Evolutionary conservation across 345 rosid genomes (phyloP).

Genomic region (Syzygium aqueum): DNA sequence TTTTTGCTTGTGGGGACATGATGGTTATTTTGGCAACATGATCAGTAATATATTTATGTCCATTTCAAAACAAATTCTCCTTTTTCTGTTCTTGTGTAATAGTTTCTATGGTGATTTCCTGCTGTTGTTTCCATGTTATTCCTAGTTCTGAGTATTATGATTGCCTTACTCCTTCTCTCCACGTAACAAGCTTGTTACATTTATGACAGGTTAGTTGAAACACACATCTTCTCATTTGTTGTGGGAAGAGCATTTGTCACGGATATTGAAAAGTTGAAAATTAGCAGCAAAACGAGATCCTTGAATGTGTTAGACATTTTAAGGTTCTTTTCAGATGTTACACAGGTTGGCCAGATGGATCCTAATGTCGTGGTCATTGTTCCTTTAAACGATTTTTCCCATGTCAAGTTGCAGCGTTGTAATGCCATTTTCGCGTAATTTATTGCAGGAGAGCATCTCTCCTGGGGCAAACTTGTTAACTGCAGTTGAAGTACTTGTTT

Average conservation of each 20-base stretch:
- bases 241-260: slow-evolving; percentile 99
- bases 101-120: neutral
- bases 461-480: slow-evolving; percentile 91
- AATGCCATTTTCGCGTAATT: neutral
- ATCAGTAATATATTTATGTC: neutral
- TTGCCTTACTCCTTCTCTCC: neutral
- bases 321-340: slow-evolving; percentile 72
- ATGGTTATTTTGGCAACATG: neutral
- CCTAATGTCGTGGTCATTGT: neutral
- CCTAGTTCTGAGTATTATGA: neutral
- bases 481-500: slow-evolving; percentile 85
- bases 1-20: neutral
- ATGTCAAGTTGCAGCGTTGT: slow-evolving; percentile 9
- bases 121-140: neutral
- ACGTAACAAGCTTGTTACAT: neutral
- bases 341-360: slow-evolving; percentile 46
- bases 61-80: neutral
- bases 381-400: neutral
- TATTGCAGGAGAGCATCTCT: slow-evolving; percentile 72
- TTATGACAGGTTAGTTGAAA: slow-evolving; percentile 93
- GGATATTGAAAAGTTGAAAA: slow-evolving; percentile 93
- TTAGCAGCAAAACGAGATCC: slow-evolving; percentile 85
- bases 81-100: neutral
- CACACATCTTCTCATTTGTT: slow-evolving; percentile 96
- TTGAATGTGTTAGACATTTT: slow-evolving; percentile 62